A percentile compares a stretch with the other conserved stretches of the same genome.
Conservation (phyloP, 257 asterid species). For the Nicotiana knightiana region DNA sequence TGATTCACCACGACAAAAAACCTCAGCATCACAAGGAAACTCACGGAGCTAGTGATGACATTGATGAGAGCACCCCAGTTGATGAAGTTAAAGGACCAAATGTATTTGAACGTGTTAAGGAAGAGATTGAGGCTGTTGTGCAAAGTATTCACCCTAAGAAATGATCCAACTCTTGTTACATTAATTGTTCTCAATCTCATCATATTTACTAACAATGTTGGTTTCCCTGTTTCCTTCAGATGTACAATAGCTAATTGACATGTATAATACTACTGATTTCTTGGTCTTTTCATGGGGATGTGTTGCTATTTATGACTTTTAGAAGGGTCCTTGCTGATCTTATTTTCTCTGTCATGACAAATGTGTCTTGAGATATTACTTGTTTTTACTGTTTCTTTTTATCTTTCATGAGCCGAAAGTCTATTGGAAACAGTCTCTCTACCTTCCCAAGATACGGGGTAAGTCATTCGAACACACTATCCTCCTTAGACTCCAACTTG, state of each 20-base stretch:
- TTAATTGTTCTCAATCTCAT: not conserved
- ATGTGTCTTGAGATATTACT: not conserved
- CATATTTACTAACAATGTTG: not conserved
- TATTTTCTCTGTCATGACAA: not conserved
- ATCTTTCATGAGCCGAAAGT: no score
- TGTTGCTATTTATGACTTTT: not conserved
- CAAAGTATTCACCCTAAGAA: constrained; percentile 53
- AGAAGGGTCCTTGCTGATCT: not conserved
- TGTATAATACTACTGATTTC: not conserved
- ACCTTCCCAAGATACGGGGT: no score
- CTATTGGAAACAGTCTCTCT: no score
- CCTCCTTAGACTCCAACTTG: no score
- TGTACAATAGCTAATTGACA: not conserved
- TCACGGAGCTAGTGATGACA: constrained; percentile 67
- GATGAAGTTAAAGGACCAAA: constrained; percentile 76
- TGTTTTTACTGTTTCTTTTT: no score
- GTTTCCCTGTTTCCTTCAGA: not conserved
- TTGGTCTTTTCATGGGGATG: not conserved
- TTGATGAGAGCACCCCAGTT: constrained; percentile 51
- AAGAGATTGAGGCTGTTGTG: constrained; percentile 80
- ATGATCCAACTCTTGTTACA: constrained; percentile 13
- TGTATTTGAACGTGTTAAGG: constrained; percentile 64
- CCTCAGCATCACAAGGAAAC: constrained; percentile 62
- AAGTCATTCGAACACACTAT: no score
- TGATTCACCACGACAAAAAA: constrained; percentile 24